A percentile compares a stretch with the other conserved stretches of the same genome.
These are phyloP conservation scores for Phlebiopsis gigantea DNA, from an alignment of 768 basidiomycete genomes.

Conservation along the genomic window DNA sequence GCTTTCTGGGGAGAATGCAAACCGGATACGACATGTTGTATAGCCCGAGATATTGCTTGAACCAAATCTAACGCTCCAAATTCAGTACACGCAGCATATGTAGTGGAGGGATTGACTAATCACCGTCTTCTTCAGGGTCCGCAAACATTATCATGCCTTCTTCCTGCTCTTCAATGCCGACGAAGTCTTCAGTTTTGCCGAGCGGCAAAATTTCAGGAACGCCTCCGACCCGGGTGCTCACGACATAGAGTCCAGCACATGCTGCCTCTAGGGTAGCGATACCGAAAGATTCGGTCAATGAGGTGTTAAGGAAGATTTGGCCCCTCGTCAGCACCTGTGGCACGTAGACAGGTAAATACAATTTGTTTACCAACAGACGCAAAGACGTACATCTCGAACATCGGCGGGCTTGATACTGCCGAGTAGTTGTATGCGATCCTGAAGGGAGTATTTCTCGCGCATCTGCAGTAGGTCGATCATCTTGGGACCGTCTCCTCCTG, in stretches of 20 bases:
- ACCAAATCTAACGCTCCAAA: constrained; percentile 59
- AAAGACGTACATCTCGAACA: constrained; percentile 66
- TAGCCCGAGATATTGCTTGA: constrained; percentile 76
- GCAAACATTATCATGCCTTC: constrained; percentile 92
- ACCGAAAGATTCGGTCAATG: constrained; percentile 93
- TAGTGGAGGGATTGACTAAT: constrained; percentile 15
- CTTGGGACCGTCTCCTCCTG: constrained; percentile 94
- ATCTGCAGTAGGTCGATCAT: constrained; percentile 92
- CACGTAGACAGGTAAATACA: not conserved
- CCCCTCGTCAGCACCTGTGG: constrained; percentile 77
- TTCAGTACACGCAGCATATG: not conserved
- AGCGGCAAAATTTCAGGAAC: constrained; percentile 89
- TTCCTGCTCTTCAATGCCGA: too few species aligned
- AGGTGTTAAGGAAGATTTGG: constrained; percentile 91
- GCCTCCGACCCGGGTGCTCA: constrained; percentile 91
- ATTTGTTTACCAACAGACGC: not conserved
- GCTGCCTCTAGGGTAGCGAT: constrained; percentile 98
- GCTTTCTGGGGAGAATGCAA: constrained; percentile 71
- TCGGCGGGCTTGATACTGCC: constrained; percentile 78
- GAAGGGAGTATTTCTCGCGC: constrained; percentile 84
- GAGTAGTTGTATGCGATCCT: constrained; percentile 88
- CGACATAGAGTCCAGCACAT: constrained; percentile 89
- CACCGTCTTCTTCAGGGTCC: constrained; percentile 90
- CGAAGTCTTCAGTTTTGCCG: not conserved
- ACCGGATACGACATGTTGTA: constrained; percentile 59